phyloP scores from a whole-genome alignment of 306 rosid genomes.

The Astragalus glycyphyllos region DNA sequence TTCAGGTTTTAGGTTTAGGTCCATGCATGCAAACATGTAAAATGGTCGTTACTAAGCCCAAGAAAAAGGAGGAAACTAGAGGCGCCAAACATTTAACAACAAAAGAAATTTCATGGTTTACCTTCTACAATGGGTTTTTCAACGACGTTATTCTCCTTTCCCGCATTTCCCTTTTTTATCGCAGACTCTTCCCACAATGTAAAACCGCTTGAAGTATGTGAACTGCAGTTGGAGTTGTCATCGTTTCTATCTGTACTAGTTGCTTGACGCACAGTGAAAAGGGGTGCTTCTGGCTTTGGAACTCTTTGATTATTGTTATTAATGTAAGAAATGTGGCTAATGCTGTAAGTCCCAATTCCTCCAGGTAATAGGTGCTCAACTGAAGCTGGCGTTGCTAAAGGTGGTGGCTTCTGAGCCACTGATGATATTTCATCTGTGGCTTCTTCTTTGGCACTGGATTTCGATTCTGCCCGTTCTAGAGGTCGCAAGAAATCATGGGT shows the following conservation, averaged over 20 bases:
- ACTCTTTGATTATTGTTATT: slow-evolving; percentile 61
- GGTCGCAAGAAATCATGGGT: slow-evolving; percentile 97
- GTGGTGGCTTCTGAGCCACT: slow-evolving; percentile 52
- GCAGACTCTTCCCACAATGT: slow-evolving; percentile 91
- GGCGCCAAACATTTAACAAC: slow-evolving; percentile 23
- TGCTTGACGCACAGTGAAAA: slow-evolving; percentile 60
- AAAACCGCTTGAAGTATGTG: slow-evolving; percentile 86
- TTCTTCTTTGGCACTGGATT: slow-evolving; percentile 68
- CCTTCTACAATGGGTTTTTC: slow-evolving; percentile 63
- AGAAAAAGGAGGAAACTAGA: background rate
- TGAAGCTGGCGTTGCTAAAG: slow-evolving; percentile 54
- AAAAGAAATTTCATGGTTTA: slow-evolving; percentile 40
- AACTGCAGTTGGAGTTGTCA: slow-evolving; percentile 84
- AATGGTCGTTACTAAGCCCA: slow-evolving; percentile 1
- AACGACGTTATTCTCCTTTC: slow-evolving; percentile 78
- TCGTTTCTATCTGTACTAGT: slow-evolving; percentile 70
- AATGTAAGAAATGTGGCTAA: slow-evolving; percentile 75
- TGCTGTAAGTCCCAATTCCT: slow-evolving; percentile 95
- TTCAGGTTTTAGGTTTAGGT: slow-evolving; percentile 6
- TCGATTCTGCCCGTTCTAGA: slow-evolving; percentile 65
- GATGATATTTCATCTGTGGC: slow-evolving; percentile 57
- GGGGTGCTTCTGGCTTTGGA: slow-evolving; percentile 79
- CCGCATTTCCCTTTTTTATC: slow-evolving; percentile 78
- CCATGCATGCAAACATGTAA: slow-evolving; percentile 6
- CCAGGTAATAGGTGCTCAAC: slow-evolving; percentile 89